Evolutionary conservation across 345 rosid species (phyloP).

Genomic region (Noccaea bulbosa): DNA sequence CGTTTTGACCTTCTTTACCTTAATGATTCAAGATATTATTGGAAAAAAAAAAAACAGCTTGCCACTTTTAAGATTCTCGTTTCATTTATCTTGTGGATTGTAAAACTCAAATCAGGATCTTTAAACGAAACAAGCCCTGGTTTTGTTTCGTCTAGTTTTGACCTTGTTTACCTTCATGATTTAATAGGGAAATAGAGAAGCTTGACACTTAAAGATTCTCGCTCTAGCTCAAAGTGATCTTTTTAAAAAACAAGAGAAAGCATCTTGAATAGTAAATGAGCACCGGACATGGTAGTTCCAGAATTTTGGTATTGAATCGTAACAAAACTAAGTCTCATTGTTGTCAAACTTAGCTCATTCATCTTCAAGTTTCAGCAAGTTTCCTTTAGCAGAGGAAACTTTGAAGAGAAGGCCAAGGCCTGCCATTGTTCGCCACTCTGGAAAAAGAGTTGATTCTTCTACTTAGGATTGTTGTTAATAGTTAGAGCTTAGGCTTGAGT

Average conservation of each 20-base stretch:
- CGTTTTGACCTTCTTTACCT: slow-evolving; percentile 4
- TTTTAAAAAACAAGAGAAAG: background rate
- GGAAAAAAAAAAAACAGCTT: background rate
- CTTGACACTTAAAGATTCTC: background rate
- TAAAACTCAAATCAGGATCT: background rate
- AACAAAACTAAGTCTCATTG: slow-evolving; percentile 3
- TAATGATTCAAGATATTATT: background rate
- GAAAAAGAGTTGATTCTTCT: slow-evolving; percentile 6
- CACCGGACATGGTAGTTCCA: background rate
- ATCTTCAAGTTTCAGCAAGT: slow-evolving; percentile 28
- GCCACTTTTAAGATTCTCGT: background rate
- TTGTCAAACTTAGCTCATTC: slow-evolving; percentile 34
- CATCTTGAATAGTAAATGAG: slow-evolving; percentile 11
- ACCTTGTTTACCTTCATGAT: slow-evolving; percentile 5
- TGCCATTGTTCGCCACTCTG: slow-evolving; percentile 18
- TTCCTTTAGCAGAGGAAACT: slow-evolving; percentile 19
- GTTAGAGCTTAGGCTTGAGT: slow-evolving; percentile 24
- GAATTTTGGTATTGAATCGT: background rate
- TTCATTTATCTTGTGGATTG: background rate
- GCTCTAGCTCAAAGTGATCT: background rate
- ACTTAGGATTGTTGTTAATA: slow-evolving; percentile 35
- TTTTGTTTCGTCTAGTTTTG: slow-evolving; percentile 8
- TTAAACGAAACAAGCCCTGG: background rate
- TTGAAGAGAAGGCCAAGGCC: slow-evolving; percentile 33
- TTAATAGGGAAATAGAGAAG: background rate